Evolutionary conservation across 1,139 yeast species (phyloP).

Genomic region (Scheffersomyces insectosa): DNA sequence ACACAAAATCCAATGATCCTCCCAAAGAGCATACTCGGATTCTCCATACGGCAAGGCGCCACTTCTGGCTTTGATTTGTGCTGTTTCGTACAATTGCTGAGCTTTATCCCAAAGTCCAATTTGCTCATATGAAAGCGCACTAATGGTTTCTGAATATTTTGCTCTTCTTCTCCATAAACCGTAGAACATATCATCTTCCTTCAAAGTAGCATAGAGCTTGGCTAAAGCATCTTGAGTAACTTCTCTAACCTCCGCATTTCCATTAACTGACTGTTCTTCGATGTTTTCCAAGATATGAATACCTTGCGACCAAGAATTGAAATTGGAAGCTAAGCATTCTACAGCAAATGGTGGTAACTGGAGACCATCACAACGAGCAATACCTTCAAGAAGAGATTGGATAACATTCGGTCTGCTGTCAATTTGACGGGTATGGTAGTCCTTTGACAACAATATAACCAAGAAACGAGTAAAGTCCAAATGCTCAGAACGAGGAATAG

Average conservation of each 20-base stretch:
- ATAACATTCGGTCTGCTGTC: constrained; percentile 87
- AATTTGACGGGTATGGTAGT: constrained; percentile 86
- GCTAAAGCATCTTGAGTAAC: constrained; percentile 88
- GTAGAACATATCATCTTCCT: constrained; percentile 95
- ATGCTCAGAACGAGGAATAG: constrained; percentile 76
- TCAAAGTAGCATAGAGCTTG: constrained; percentile 83
- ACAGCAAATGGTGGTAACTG: constrained; percentile 94
- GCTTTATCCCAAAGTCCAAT: constrained; percentile 96
- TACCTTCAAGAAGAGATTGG: constrained; percentile 79
- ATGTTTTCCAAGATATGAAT: constrained; percentile 78
- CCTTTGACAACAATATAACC: constrained; percentile 80
- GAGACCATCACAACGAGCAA: constrained; percentile 68
- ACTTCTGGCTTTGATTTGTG: constrained; percentile 94
- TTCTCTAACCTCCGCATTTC: constrained; percentile 74
- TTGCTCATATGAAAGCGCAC: constrained; percentile 93
- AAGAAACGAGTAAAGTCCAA: constrained; percentile 80
- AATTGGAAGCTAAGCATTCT: constrained; percentile 84
- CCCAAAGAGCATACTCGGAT: constrained; percentile 95
- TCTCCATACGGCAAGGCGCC: constrained; percentile 96
- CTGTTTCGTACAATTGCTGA: constrained; percentile 91
- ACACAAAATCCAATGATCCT: constrained; percentile 96
- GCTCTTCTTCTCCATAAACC: constrained; percentile 98
- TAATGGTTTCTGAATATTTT: constrained; percentile 86
- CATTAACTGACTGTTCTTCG: constrained; percentile 64
- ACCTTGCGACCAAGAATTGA: constrained; percentile 91